A percentile compares a stretch with the other conserved stretches of the same genome.
These are phyloP conservation scores for Paracoccidioides brasiliensis DNA, from an alignment of 2,329 filamentous ascomycete genomes.

Conservation along the genomic window DNA sequence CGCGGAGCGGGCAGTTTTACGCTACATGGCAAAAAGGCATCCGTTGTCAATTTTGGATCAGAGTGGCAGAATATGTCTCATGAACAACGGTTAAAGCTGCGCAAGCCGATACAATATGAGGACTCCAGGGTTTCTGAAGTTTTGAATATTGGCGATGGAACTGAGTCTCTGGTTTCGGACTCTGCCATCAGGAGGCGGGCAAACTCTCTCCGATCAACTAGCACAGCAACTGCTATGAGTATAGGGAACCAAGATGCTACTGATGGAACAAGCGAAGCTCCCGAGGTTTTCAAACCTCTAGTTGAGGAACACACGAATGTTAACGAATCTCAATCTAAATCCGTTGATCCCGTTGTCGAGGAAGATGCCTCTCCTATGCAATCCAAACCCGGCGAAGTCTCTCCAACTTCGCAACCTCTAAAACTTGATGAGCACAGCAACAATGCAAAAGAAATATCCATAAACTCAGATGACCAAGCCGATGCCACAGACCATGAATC, in stretches of 20 bases:
- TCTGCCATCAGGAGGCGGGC: slow-evolving; percentile 37
- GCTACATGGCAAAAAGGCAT: slow-evolving; percentile 94
- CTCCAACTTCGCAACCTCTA: background rate
- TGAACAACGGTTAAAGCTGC: slow-evolving; percentile 57
- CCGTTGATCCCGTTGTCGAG: background rate
- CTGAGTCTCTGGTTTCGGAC: slow-evolving; percentile 18
- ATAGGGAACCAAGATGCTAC: slow-evolving; percentile 14
- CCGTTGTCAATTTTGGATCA: slow-evolving; percentile 89
- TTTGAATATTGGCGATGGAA: slow-evolving; percentile 16
- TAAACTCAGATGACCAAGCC: background rate
- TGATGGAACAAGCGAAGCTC: background rate
- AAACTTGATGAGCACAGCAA: background rate
- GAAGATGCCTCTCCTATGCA: background rate
- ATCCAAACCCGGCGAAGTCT: background rate
- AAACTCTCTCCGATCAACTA: slow-evolving; percentile 50
- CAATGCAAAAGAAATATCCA: background rate
- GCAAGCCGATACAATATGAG: slow-evolving; percentile 36
- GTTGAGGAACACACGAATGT: background rate
- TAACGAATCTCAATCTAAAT: background rate
- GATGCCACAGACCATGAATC: background rate
- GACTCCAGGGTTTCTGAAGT: slow-evolving; percentile 25
- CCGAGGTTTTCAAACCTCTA: background rate
- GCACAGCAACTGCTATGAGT: slow-evolving; percentile 53
- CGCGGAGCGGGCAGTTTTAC: slow-evolving; percentile 83
- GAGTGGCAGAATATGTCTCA: slow-evolving; percentile 68